phyloP scores from a whole-genome alignment of 1,284 basidiomycete species.

The Coriolopsis trogii region DNA sequence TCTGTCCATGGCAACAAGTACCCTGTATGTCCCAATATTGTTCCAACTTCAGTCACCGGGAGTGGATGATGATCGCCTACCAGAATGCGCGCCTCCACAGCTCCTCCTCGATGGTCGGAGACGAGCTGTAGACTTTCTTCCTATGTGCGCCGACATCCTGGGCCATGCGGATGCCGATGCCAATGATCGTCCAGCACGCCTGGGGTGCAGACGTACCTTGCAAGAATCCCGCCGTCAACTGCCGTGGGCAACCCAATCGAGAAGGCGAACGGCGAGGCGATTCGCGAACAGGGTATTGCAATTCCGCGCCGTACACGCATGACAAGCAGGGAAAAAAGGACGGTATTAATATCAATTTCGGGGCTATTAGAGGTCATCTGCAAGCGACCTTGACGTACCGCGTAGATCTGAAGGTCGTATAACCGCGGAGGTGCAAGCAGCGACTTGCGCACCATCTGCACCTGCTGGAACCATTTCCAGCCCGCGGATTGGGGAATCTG shows the following conservation, averaged over 20 bases:
- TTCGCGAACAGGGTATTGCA: too few species aligned
- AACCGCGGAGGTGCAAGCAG: constrained; percentile 62
- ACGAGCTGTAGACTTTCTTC: constrained; percentile 36
- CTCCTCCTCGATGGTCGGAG: constrained; percentile 45
- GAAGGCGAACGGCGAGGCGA: not conserved
- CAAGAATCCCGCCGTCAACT: constrained; percentile 41
- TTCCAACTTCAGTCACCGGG: not conserved
- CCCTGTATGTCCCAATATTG: constrained; percentile 41
- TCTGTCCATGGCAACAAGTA: constrained; percentile 65
- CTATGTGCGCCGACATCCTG: constrained; percentile 49
- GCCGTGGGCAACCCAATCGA: not conserved
- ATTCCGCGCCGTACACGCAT: too few species aligned
- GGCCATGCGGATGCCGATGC: constrained; percentile 54
- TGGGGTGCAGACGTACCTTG: constrained; percentile 54
- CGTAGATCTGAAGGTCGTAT: constrained; percentile 70
- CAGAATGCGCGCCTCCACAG: constrained; percentile 75
- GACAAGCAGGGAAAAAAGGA: not conserved
- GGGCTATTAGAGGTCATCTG: too few species aligned
- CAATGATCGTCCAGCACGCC: constrained; percentile 54
- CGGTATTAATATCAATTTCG: not conserved
- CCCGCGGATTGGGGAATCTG: constrained; percentile 63
- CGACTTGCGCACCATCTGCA: constrained; percentile 58
- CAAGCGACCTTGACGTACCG: constrained; percentile 29
- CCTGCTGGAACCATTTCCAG: constrained; percentile 75
- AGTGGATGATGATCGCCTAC: constrained; percentile 39